A percentile compares a stretch with the other conserved stretches of the same genome.
Conservation (phyloP, 768 basidiomycete species). For the Erythrobasidium yunnanense region DNA sequence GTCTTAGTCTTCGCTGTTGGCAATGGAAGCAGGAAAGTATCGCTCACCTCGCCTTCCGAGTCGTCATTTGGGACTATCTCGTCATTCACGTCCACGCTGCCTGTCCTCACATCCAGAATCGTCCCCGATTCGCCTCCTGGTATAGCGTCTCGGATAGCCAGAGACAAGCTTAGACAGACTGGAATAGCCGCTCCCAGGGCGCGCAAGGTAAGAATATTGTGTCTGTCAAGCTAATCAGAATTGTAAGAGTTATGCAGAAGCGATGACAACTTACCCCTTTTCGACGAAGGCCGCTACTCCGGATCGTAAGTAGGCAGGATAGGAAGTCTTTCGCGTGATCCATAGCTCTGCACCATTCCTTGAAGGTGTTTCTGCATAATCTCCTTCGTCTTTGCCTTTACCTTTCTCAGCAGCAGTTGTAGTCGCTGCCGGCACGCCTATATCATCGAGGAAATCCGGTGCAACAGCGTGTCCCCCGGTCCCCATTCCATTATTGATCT, state of each 20-base stretch:
- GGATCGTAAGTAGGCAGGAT: slow-evolving; percentile 33
- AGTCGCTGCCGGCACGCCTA: not conserved
- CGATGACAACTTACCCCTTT: slow-evolving; percentile 34
- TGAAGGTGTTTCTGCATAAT: not conserved
- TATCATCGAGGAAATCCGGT: not conserved
- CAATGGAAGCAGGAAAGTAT: not conserved
- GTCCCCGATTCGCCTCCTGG: slow-evolving; percentile 65
- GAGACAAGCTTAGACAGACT: slow-evolving; percentile 57
- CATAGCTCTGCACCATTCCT: slow-evolving; percentile 22
- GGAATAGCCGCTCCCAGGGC: slow-evolving; percentile 88
- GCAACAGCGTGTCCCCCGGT: slow-evolving; percentile 23
- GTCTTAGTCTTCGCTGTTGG: not conserved
- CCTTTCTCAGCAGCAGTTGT: slow-evolving; percentile 22
- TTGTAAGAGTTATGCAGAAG: no score
- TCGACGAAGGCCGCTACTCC: slow-evolving; percentile 34
- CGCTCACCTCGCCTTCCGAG: slow-evolving; percentile 50
- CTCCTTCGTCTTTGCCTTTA: slow-evolving; percentile 27
- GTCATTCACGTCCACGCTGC: slow-evolving; percentile 47
- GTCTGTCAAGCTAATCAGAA: slow-evolving; percentile 48
- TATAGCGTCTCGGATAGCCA: slow-evolving; percentile 61
- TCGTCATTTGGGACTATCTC: slow-evolving; percentile 61
- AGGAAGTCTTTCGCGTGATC: slow-evolving; percentile 27
- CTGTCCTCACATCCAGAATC: slow-evolving; percentile 47
- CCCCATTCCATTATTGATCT: slow-evolving; percentile 23
- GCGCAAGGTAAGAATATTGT: slow-evolving; percentile 60